phyloP scores from a whole-genome alignment of 108 stramenopile species.

The Poteriospumella lacustris region DNA sequence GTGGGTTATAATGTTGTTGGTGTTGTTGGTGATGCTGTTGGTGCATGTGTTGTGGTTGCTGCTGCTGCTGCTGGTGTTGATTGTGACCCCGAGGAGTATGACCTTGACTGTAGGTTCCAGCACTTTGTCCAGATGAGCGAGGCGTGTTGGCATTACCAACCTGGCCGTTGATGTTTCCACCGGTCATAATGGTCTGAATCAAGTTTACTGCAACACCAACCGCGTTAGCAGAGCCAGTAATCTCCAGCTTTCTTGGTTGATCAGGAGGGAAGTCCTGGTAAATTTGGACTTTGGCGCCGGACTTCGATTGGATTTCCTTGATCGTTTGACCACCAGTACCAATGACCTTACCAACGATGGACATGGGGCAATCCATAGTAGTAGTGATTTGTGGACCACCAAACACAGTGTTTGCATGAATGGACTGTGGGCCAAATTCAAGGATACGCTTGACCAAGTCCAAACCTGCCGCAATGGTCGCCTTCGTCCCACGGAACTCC shows the following conservation, averaged over 20 bases:
- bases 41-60: too few relatives aligned
- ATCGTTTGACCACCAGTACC: constrained; percentile 79
- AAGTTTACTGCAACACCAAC: constrained; percentile 74
- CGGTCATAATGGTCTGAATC: constrained; percentile 43
- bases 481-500: not conserved
- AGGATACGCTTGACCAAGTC: not conserved
- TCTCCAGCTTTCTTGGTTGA: constrained; percentile 68
- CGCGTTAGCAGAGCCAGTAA: constrained; percentile 65
- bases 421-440: not conserved
- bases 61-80: too few relatives aligned
- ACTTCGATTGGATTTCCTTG: constrained; percentile 76
- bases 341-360: constrained; percentile 72
- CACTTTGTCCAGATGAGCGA: too few relatives aligned
- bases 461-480: not conserved
- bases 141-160: too few relatives aligned
- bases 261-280: constrained; percentile 78
- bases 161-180: not conserved
- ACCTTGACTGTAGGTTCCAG: too few relatives aligned
- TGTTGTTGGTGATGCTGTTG: too few relatives aligned
- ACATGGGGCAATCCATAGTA: constrained; percentile 12
- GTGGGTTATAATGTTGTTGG: too few relatives aligned
- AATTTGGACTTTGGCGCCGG: constrained; percentile 79
- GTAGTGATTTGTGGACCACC: not conserved
- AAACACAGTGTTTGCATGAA: not conserved
- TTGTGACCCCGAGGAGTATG: not conserved